Evolutionary conservation across 176 grass and related monocot genomes (phyloP).

Genomic region (Aegilops longissima): DNA sequence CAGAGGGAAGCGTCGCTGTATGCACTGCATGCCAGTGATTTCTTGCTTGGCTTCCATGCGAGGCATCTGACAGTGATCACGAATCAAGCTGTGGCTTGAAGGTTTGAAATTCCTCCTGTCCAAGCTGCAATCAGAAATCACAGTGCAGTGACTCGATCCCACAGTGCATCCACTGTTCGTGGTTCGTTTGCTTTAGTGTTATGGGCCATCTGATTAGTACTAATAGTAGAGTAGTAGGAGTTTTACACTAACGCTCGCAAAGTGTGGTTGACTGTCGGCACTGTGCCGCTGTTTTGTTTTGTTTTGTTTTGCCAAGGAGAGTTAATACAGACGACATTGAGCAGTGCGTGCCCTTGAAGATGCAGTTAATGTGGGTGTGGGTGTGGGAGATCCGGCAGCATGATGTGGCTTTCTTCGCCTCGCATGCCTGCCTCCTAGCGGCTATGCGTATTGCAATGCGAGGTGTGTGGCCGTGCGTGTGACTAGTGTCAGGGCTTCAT

Average conservation of each 20-base stretch:
- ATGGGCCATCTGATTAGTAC: not conserved
- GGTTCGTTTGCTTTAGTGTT: not conserved
- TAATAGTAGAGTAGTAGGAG: not conserved
- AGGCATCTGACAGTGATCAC: constrained; percentile 22
- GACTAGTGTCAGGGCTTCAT: constrained; percentile 23
- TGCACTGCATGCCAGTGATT: not conserved
- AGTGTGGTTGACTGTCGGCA: not conserved
- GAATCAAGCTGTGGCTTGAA: constrained; percentile 27
- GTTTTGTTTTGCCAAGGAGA: not conserved
- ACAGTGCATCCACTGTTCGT: not conserved
- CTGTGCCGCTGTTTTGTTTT: not conserved
- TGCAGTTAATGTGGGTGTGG: constrained; percentile 25
- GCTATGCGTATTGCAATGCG: constrained; percentile 12
- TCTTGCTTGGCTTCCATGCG: constrained; percentile 31
- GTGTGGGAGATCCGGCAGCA: constrained; percentile 11
- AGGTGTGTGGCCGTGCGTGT: constrained; percentile 26
- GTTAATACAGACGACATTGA: constrained; percentile 14
- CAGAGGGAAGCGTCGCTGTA: constrained; percentile 1
- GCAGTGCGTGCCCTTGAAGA: constrained; percentile 9
- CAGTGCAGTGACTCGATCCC: not conserved
- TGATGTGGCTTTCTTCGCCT: constrained; percentile 30
- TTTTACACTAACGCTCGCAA: not conserved
- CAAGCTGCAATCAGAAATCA: not conserved
- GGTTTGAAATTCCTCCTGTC: constrained; percentile 2
- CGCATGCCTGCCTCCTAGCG: not conserved